Evolutionary conservation across 2,329 filamentous ascomycete genomes (phyloP), one percentile per base, ranked within the genome.

Genomic region (Cercospora sp.): DNA sequence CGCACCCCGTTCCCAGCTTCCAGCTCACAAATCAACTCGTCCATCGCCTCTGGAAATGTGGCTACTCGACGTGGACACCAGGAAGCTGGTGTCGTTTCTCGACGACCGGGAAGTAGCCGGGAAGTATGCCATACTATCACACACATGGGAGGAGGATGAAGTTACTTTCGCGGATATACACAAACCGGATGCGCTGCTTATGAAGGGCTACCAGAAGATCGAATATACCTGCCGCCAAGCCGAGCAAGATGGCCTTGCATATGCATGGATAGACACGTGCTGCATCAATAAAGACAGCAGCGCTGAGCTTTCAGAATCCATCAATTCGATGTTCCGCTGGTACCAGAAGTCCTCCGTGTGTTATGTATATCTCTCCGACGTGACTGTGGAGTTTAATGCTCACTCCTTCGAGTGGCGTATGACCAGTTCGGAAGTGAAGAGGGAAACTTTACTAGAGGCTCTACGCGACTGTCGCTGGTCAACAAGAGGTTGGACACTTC

Each of bases 211-310:
- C 39, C n/a, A 3, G 1, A 73, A 73, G 63, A 63, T 72, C 23
- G 20, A 63, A 1, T 68, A 55, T 18, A 60, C 51, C 8, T 65
- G 57, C 23, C 12, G 53, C 13, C 64, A 70, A 66, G 70, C 71
- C 6, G 28, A 18, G 5, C 13, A 33, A 4, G 67, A 74, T 60
- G 60, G 63, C 1, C 61, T 73, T 1, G 5, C 68, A 3, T 72
- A 72, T 39, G 65, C 67, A 12, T 74, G 70, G 72, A 39, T 72
- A 8, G 72, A 74, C 55, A 72, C 68, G 1, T 67, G 63, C 30
- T 74, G 72, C 30, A 74, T 74, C 58, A 68, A 76, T 63, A 73
- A 72, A 59, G 45, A 36, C 3, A 74, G 63, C 51, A 65, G 30
- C 36, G 62, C 69, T 10, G 72, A 75, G 51, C 62, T 74, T 1